Percentiles rank a stretch among this genome's conserved stretches.
phyloP scores from a whole-genome alignment of 208 protist genomes.

The Acanthamoeba sp. region DNA sequence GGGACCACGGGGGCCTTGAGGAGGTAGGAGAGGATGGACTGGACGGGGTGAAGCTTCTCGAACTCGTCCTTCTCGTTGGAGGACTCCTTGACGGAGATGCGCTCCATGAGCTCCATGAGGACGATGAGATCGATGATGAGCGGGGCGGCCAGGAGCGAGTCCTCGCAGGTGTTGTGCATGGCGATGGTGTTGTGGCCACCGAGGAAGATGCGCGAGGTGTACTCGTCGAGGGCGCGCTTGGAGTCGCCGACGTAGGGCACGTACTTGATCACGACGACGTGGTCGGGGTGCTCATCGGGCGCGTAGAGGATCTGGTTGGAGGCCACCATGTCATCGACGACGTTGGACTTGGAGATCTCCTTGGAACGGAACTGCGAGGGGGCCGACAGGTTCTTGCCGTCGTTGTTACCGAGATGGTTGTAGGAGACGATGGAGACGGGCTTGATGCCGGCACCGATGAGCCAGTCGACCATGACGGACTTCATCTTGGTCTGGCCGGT shows the following conservation, averaged over 20 bases:
- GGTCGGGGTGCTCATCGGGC: conserved; percentile 96
- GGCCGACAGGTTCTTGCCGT: conserved; percentile 98
- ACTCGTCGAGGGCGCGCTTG: conserved; percentile 99
- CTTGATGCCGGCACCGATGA: conserved; percentile 97
- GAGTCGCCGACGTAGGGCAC: conserved; percentile 97
- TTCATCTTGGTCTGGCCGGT: conserved; percentile 99
- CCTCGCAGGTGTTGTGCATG: conserved; percentile 99
- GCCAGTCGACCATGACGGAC: conserved; percentile 98
- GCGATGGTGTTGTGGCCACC: conserved; percentile 95
- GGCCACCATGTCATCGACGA: conserved; percentile 99
- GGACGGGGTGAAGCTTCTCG: conserved; percentile 94
- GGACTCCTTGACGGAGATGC: conserved; percentile 90
- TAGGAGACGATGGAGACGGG: conserved; percentile 94
- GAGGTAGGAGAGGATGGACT: conserved; percentile 96
- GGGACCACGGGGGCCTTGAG: conserved; percentile 97
- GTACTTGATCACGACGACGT: conserved; percentile 99
- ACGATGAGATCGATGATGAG: conserved; percentile 98
- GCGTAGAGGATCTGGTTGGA: conserved; percentile 97
- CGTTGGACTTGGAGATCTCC: conserved; percentile 99
- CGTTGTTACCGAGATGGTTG: conserved; percentile 99
- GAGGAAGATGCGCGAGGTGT: conserved; percentile 98
- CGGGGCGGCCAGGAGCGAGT: conserved; percentile 98
- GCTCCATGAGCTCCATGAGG: conserved; percentile 96
- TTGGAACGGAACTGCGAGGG: conserved; percentile 98
- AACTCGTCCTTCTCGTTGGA: conserved; percentile 73